Conservation (phyloP, 1,139 yeast genomes). For the Suhomyces bribrorum region DNA sequence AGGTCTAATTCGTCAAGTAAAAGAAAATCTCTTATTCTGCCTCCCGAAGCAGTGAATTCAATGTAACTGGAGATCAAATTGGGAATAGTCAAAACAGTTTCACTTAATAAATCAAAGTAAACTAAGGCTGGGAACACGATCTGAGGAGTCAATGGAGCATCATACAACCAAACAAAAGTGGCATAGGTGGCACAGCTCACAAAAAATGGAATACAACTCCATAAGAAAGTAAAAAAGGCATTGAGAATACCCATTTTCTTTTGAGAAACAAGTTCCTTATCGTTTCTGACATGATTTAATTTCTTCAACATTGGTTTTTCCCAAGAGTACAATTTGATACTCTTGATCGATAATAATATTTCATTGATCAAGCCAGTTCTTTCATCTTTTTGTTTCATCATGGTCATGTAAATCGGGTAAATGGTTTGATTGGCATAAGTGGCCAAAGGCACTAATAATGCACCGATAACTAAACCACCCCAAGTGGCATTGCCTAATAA, state of each 20-base stretch:
- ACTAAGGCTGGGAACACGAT: slow-evolving; percentile 30
- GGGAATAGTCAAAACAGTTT: slow-evolving; percentile 27
- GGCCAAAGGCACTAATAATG: slow-evolving; percentile 24
- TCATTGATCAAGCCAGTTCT: slow-evolving; percentile 30
- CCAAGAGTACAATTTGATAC: slow-evolving; percentile 26
- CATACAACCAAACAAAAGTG: slow-evolving; percentile 18
- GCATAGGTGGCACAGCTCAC: slow-evolving; percentile 24
- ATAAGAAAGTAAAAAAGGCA: slow-evolving; percentile 23
- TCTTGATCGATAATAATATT: slow-evolving; percentile 28
- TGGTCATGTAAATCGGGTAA: slow-evolving; percentile 20
- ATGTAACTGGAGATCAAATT: slow-evolving; percentile 19
- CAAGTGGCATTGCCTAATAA: slow-evolving; percentile 28
- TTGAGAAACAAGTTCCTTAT: slow-evolving; percentile 21
- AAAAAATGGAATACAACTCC: slow-evolving; percentile 27
- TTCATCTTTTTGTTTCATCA: slow-evolving; percentile 28
- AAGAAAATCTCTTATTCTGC: slow-evolving; percentile 26
- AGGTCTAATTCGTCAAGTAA: slow-evolving; percentile 24
- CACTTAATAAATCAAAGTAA: slow-evolving; percentile 27
- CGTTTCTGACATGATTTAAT: slow-evolving; percentile 23
- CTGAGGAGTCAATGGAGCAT: slow-evolving; percentile 24
- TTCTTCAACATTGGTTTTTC: slow-evolving; percentile 24
- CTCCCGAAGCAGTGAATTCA: slow-evolving; percentile 26
- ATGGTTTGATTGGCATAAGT: slow-evolving; percentile 21
- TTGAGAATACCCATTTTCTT: slow-evolving; percentile 22
- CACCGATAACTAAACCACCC: slow-evolving; percentile 27